These are phyloP conservation scores for Ambrosia artemisiifolia DNA, from an alignment of 129 eudicot species.

Conservation along the genomic window DNA sequence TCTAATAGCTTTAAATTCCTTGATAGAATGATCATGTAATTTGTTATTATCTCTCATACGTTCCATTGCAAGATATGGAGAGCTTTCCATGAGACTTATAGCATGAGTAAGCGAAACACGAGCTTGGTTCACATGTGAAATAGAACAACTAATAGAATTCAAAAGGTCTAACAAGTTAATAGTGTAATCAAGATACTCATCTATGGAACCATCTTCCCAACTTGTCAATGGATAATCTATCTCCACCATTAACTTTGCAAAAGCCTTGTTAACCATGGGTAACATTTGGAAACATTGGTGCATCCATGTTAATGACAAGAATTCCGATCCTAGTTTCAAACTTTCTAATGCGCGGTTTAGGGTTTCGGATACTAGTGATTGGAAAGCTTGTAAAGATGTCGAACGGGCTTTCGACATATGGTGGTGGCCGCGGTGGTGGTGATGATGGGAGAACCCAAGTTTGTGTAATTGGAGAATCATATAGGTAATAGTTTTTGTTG, in stretches of 20 bases:
- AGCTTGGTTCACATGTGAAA: slow-evolving; percentile 49
- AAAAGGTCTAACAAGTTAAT: slow-evolving; percentile 48
- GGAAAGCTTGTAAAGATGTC: slow-evolving; percentile 44
- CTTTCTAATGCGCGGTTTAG: slow-evolving; percentile 20
- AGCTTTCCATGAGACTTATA: slow-evolving; percentile 30
- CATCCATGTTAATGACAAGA: slow-evolving; percentile 47
- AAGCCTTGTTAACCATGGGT: slow-evolving; percentile 41
- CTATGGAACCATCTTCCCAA: slow-evolving; percentile 46
- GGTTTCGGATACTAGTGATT: slow-evolving; percentile 31
- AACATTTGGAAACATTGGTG: slow-evolving; percentile 43
- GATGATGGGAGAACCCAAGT: slow-evolving; percentile 28
- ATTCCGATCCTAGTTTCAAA: slow-evolving; percentile 32
- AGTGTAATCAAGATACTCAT: slow-evolving; percentile 60
- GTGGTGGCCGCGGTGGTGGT: slow-evolving; percentile 24
- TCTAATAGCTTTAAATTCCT: slow-evolving; percentile 21
- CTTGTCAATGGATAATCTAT: slow-evolving; percentile 56
- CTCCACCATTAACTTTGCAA: slow-evolving; percentile 50
- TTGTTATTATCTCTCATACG: slow-evolving; percentile 20
- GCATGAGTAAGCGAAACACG: slow-evolving; percentile 41
- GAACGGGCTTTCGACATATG: slow-evolving; percentile 19
- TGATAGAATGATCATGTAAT: slow-evolving; percentile 11
- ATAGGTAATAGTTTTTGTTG: background rate
- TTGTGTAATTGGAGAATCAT: slow-evolving; percentile 42
- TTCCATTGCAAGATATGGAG: slow-evolving; percentile 14
- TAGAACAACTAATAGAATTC: slow-evolving; percentile 43